These are phyloP conservation scores for Alternaria triticina DNA, from an alignment of 2,329 filamentous ascomycete genomes.

Conservation along the genomic window DNA sequence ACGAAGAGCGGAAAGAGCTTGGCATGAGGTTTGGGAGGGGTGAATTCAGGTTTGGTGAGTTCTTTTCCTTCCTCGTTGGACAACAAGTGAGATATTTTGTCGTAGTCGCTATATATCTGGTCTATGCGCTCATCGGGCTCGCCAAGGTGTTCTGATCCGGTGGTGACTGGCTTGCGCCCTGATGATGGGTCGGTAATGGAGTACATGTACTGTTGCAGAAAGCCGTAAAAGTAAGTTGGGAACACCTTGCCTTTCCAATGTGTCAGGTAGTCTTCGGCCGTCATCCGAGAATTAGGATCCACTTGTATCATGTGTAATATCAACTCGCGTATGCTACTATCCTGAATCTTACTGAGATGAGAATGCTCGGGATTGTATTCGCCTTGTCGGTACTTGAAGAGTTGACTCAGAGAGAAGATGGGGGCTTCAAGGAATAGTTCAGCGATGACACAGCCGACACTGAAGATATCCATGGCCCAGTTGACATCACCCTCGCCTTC, in stretches of 20 bases:
- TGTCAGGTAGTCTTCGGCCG: conserved; percentile 90
- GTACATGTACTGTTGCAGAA: conserved; percentile 97
- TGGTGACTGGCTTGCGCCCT: conserved; percentile 73
- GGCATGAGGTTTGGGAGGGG: conserved; percentile 51
- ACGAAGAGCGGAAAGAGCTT: conserved; percentile 80
- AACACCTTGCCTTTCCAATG: conserved; percentile 94
- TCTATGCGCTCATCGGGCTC: conserved; percentile 95
- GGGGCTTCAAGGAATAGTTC: conserved; percentile 94
- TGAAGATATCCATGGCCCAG: conserved; percentile 99
- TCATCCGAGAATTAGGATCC: conserved; percentile 88
- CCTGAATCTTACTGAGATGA: conserved; percentile 84
- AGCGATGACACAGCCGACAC: conserved; percentile 93
- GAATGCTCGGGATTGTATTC: conserved; percentile 88
- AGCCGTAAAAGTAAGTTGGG: conserved; percentile 95
- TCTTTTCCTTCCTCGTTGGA: conserved; percentile 69
- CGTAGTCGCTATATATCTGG: conserved; percentile 90
- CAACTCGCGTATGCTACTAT: conserved; percentile 85
- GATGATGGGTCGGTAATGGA: conserved; percentile 90
- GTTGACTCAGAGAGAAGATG: conserved; percentile 95
- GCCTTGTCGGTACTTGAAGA: conserved; percentile 91
- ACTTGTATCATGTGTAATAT: conserved; percentile 96
- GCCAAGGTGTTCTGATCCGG: conserved; percentile 73
- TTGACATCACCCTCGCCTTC: conserved; percentile 68
- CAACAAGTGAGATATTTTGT: conserved; percentile 95
- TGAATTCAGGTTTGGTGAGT: conserved; percentile 39